Evolutionary conservation across 331 rosid species (phyloP), one percentile per base, ranked within the genome.

Genomic region (Malus hybrid): DNA sequence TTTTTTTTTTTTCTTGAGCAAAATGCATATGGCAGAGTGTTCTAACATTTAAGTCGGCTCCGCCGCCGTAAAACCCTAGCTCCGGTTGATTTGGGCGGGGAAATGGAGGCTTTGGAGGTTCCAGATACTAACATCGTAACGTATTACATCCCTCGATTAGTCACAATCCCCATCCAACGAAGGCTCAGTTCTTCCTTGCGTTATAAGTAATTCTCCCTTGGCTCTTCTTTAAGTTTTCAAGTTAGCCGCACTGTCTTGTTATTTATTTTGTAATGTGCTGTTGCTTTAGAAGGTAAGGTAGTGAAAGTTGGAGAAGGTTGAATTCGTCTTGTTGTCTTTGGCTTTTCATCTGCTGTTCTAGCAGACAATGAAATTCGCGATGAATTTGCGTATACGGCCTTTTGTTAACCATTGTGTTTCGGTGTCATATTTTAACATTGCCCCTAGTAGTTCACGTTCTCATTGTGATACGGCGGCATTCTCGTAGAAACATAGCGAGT

Each of bases 91-190:
- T n/a, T 10, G 5, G 10, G 15, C n/a, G 0, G 27, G 63, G 56
- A 5, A 44, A 88, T 89, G 91, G 91, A 89, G 67, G 83, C 89
- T 20, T 79, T 91, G 61, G 90, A 90, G 85, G 94, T 91, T 13
- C 83, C 97, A 3, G 88, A 90, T 64, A 82, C 90, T 5, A 69
- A 84, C 70, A 52, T 6, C 20, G 9, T 0, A 6, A 0, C 57
- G 4, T 0, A 5, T 50, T 16, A 16, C 57, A 52, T 16, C 6
- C 57, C 20, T 52, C n/a, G 57, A 52, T 5, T 1, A 52, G 10
- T 16, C 57, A 16, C n/a, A 52, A 6, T 2, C 57, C 10, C 4
- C 2, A 16, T 52, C 57, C 57, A 16, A 52, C 10, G 20, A 2
- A 2, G 57, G 20, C 57, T 52, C 20, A 2, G 8, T 1, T 50